Evolutionary conservation across 2,329 filamentous ascomycete genomes (phyloP).

Genomic region (Neonectria faginata): DNA sequence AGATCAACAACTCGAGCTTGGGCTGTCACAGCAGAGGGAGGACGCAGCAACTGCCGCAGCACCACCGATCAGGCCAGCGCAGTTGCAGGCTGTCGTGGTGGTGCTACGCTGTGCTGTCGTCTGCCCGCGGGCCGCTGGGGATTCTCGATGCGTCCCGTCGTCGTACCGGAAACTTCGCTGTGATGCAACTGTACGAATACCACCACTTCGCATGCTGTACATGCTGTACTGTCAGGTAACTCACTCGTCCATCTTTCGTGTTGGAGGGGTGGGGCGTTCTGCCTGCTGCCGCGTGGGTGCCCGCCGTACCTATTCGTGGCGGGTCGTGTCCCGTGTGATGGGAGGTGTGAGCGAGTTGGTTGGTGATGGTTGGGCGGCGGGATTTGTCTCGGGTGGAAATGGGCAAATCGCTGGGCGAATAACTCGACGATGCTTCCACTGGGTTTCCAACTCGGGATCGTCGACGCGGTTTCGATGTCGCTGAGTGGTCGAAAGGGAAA

Average conservation of each 20-base stretch:
- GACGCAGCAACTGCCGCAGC: background rate
- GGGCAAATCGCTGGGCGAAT: slow-evolving; percentile 22
- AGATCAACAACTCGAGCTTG: background rate
- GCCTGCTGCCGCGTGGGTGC: background rate
- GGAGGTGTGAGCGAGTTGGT: slow-evolving; percentile 1
- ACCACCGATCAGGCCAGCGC: background rate
- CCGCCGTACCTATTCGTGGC: background rate
- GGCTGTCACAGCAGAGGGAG: background rate
- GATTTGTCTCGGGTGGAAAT: slow-evolving; percentile 1
- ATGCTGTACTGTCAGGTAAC: background rate
- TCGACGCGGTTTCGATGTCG: background rate
- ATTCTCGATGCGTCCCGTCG: background rate
- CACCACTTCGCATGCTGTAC: too few relatives aligned
- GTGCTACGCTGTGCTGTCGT: slow-evolving; percentile 4
- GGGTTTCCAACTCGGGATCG: slow-evolving; percentile 15
- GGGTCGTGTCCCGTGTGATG: slow-evolving; percentile 4
- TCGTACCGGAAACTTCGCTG: background rate
- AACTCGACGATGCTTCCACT: slow-evolving; percentile 5
- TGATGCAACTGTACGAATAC: background rate
- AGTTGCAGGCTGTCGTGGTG: background rate
- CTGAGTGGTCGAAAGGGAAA: slow-evolving; percentile 19
- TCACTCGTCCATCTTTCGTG: background rate
- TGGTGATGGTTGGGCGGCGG: slow-evolving; percentile 19
- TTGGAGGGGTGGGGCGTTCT: background rate
- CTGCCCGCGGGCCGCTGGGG: background rate